Conservation (phyloP, 306 rosid species). For the Albizia julibrissin region DNA sequence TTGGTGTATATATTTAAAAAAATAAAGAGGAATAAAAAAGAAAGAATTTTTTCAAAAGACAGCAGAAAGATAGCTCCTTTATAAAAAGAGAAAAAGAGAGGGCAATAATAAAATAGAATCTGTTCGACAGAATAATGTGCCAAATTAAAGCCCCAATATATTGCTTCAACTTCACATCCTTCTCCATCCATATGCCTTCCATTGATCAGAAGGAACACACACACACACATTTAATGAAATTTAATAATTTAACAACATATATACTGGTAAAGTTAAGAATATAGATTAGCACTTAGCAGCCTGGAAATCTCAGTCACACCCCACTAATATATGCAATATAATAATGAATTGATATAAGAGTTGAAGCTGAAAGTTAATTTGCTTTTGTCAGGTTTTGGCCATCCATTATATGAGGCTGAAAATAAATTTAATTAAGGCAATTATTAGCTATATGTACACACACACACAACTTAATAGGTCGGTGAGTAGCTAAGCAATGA, state of each 20-base stretch:
- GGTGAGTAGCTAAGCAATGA: background rate
- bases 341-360: background rate
- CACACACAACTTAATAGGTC: background rate
- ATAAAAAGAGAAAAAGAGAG: conserved; percentile 48
- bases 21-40: conserved; percentile 34
- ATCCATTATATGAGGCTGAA: background rate
- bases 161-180: conserved; percentile 36
- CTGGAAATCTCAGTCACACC: conserved; percentile 20
- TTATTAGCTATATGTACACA: background rate
- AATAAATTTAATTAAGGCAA: background rate
- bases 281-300: conserved; percentile 19
- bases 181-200: conserved; percentile 39
- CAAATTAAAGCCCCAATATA: conserved; percentile 17
- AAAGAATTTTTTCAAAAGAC: conserved; percentile 40
- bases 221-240: background rate
- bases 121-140: conserved; percentile 45
- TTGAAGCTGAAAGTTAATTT: background rate
- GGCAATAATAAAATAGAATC: conserved; percentile 63
- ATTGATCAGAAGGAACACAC: conserved; percentile 27
- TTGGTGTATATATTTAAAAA: conserved; percentile 1
- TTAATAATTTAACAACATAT: background rate
- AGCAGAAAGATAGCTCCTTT: conserved; percentile 61
- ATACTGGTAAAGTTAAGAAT: conserved; percentile 49
- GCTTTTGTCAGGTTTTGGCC: background rate
- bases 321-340: background rate